Conservation (phyloP, 83 land plant species). For the Thuja plicata region DNA sequence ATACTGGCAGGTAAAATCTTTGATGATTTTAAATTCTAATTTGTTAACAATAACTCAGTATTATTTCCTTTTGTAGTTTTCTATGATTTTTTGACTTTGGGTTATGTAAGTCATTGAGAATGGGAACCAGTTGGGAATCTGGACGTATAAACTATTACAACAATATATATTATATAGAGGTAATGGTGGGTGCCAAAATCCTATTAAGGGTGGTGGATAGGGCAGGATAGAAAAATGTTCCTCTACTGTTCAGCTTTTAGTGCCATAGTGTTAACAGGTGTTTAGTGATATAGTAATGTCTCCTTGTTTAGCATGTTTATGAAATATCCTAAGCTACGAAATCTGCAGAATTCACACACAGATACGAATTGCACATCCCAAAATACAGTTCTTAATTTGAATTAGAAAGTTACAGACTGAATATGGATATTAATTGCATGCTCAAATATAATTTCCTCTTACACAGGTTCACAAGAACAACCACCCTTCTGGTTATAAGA, state of each 20-base stretch:
- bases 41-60: neutral
- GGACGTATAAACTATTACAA: neutral
- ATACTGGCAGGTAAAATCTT: slow-evolving; percentile 89
- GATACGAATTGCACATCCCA: no score
- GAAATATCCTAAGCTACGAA: no score
- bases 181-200: neutral
- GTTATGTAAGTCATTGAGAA: neutral
- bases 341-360: no score
- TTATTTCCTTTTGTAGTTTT: neutral
- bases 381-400: no score
- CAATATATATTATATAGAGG: neutral
- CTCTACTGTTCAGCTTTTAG: neutral
- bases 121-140: neutral
- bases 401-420: no score
- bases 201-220: neutral
- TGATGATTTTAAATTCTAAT: neutral
- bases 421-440: no score
- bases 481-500: no score
- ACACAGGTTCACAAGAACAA: no score
- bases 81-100: neutral
- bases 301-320: neutral
- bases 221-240: neutral
- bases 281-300: neutral
- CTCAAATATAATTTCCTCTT: no score
- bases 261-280: neutral